phyloP scores from a whole-genome alignment of 352 stramenopile genomes.

The Globisporangium irregulare region DNA sequence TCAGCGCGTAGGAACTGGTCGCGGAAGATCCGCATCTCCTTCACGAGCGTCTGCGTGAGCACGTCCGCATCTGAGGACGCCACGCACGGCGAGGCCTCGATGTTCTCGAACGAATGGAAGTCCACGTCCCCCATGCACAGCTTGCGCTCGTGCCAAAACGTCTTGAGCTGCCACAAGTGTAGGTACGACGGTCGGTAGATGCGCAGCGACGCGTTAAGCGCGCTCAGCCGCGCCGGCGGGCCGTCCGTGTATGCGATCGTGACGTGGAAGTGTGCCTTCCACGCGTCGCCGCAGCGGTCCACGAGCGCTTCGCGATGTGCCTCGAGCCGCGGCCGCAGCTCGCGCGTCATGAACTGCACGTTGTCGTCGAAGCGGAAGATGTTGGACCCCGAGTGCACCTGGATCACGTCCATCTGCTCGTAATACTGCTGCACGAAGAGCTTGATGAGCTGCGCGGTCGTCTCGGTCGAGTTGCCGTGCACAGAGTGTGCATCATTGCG shows the following conservation, averaged over 20 bases:
- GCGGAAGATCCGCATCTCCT: conserved; percentile 91
- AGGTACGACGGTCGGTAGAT: conserved; percentile 95
- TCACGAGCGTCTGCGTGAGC: conserved; percentile 84
- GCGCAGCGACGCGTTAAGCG: conserved; percentile 94
- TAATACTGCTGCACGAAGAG: conserved; percentile 92
- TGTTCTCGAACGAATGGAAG: conserved; percentile 96
- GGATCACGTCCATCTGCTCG: conserved; percentile 91
- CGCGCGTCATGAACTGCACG: conserved; percentile 95
- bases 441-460: conserved; percentile 90
- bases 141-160: conserved; percentile 97
- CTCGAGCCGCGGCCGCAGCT: conserved; percentile 93
- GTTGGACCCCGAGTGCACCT: conserved; percentile 95
- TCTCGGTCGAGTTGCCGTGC: conserved; percentile 95
- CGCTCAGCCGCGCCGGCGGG: conserved; percentile 92
- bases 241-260: conserved; percentile 97
- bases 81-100: conserved; percentile 94
- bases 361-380: conserved; percentile 97
- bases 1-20: conserved; percentile 80
- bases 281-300: conserved; percentile 87
- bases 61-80: conserved; percentile 74
- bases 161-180: conserved; percentile 99
- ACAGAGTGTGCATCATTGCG: conserved; percentile 91
- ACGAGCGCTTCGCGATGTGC: conserved; percentile 93
- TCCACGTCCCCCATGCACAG: conserved; percentile 96
- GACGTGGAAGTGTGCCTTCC: conserved; percentile 93